These are phyloP conservation scores for Hypomontagnella monticulosa DNA, from an alignment of 495 filamentous ascomycete species.

Conservation along the genomic window DNA sequence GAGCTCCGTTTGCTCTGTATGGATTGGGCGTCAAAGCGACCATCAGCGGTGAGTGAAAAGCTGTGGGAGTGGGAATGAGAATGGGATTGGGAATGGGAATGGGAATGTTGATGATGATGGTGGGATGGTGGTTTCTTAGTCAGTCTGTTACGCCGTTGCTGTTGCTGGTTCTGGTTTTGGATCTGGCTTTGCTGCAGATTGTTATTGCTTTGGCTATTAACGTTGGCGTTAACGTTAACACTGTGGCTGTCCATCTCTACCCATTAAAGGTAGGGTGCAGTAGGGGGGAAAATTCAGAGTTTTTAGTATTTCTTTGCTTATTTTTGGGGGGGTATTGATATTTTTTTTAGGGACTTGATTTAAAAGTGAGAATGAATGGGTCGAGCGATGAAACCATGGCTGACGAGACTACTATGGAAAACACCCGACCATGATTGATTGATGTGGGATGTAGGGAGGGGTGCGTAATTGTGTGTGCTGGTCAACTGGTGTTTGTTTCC, in stretches of 20 bases:
- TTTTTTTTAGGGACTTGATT: slow-evolving; percentile 42
- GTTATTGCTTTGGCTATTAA: slow-evolving; percentile 14
- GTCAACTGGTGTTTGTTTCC: slow-evolving; percentile 15
- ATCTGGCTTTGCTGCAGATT: slow-evolving; percentile 45
- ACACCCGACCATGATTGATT: slow-evolving; percentile 29
- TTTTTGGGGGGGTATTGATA: slow-evolving; percentile 35
- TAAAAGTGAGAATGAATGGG: slow-evolving; percentile 33
- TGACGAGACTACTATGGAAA: slow-evolving; percentile 37
- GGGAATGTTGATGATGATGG: slow-evolving; percentile 45
- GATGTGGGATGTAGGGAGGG: slow-evolving; percentile 18
- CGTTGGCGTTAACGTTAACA: slow-evolving; percentile 35
- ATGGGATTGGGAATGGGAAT: slow-evolving; percentile 46
- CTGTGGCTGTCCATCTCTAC: slow-evolving; percentile 56
- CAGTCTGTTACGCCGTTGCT: slow-evolving; percentile 56
- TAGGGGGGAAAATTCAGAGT: slow-evolving; percentile 34
- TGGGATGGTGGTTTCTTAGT: slow-evolving; percentile 64
- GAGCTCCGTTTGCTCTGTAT: slow-evolving; percentile 65
- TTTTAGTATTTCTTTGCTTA: slow-evolving; percentile 33
- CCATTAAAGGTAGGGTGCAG: slow-evolving; percentile 38
- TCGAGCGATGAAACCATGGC: slow-evolving; percentile 42
- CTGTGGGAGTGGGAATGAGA: slow-evolving; percentile 49
- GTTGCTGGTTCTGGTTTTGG: slow-evolving; percentile 10
- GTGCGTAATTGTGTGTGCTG: slow-evolving; percentile 3
- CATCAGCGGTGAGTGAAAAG: slow-evolving; percentile 54
- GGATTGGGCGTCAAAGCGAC: slow-evolving; percentile 62